Evolutionary conservation across 306 rosid genomes (phyloP).

Genomic region (Pterocarpus macrocarpus): DNA sequence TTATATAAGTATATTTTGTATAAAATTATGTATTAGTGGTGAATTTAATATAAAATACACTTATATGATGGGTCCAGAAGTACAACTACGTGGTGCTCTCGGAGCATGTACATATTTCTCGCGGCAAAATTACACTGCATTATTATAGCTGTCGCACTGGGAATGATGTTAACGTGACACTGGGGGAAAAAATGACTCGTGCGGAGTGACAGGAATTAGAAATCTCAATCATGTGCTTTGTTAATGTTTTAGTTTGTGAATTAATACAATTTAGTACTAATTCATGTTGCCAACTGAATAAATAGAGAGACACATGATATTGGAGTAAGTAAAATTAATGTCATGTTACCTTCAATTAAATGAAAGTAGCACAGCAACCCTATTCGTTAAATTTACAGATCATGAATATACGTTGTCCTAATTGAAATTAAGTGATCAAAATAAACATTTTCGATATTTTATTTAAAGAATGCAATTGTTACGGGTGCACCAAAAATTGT

Average conservation of each 20-base stretch:
- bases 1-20: too few species aligned
- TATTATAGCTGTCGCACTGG: not conserved
- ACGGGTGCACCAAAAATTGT: slow-evolving; percentile 28
- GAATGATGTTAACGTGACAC: not conserved
- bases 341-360: not conserved
- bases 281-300: not conserved
- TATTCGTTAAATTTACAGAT: not conserved
- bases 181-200: too few species aligned
- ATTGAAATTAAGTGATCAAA: not conserved
- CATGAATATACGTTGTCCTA: not conserved
- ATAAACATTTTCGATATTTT: not conserved
- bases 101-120: too few species aligned
- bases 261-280: not conserved
- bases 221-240: too few species aligned
- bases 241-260: not conserved
- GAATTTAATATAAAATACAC: too few species aligned
- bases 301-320: not conserved
- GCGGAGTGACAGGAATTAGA: too few species aligned
- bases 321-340: not conserved
- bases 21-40: too few species aligned
- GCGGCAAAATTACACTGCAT: not conserved
- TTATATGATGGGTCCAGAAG: too few species aligned
- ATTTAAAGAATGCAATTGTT: not conserved
- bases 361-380: not conserved
- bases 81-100: too few species aligned